phyloP scores from a whole-genome alignment of 2,329 filamentous ascomycete species.

The Colletotrichum sp. region DNA sequence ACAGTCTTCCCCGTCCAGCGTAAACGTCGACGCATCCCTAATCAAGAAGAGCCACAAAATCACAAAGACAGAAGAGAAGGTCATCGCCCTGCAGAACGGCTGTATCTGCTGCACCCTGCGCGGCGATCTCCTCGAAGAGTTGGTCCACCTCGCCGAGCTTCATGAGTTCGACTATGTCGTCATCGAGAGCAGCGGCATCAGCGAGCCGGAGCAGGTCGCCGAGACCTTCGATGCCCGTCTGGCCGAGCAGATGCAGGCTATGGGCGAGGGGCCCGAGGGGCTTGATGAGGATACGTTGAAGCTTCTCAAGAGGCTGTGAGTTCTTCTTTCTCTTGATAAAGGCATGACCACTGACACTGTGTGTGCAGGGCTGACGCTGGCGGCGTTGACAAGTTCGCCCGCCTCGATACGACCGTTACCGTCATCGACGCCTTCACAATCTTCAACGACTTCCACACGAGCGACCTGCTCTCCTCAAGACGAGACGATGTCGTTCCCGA shows the following conservation, averaged over 20 bases:
- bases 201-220: slow-evolving; percentile 75
- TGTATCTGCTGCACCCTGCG: slow-evolving; percentile 80
- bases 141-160: slow-evolving; percentile 67
- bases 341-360: neutral
- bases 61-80: slow-evolving; percentile 65
- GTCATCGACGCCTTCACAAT: slow-evolving; percentile 78
- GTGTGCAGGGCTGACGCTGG: slow-evolving; percentile 55
- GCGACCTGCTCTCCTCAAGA: slow-evolving; percentile 69
- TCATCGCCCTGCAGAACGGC: slow-evolving; percentile 73
- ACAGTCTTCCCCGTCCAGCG: slow-evolving; percentile 31
- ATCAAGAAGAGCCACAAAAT: slow-evolving; percentile 62
- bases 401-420: slow-evolving; percentile 74
- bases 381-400: slow-evolving; percentile 69
- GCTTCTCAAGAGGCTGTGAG: slow-evolving; percentile 41
- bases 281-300: slow-evolving; percentile 39
- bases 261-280: slow-evolving; percentile 34
- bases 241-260: slow-evolving; percentile 48
- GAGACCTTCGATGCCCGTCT: slow-evolving; percentile 71
- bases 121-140: slow-evolving; percentile 73
- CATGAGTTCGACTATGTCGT: slow-evolving; percentile 73
- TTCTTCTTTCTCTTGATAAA: neutral
- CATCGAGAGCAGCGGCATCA: slow-evolving; percentile 75
- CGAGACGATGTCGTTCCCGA: slow-evolving; percentile 67
- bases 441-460: slow-evolving; percentile 74
- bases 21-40: slow-evolving; percentile 70